Conservation (phyloP, 2,329 filamentous ascomycete genomes). For the Beauveria sp. region DNA sequence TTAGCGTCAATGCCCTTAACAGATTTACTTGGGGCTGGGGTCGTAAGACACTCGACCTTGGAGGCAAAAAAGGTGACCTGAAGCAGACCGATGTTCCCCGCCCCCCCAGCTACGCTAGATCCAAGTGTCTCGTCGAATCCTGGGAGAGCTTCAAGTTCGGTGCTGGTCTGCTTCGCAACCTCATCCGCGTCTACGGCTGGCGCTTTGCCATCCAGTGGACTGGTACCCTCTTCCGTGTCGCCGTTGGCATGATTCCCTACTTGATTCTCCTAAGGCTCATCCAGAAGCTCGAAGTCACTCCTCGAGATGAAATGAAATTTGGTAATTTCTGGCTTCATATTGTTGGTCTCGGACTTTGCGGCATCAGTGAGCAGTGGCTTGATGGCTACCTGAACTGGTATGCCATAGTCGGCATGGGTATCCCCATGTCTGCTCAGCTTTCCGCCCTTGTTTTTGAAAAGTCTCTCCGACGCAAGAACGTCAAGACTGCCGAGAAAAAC, state of each 20-base stretch:
- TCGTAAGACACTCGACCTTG: constrained; percentile 42
- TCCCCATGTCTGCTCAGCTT: constrained; percentile 63
- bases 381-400: constrained; percentile 63
- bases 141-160: constrained; percentile 42
- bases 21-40: constrained; percentile 63
- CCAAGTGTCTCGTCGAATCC: constrained; percentile 39
- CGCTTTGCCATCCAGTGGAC: constrained; percentile 51
- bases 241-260: constrained; percentile 63
- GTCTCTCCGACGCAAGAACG: constrained; percentile 67
- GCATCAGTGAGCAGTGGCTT: constrained; percentile 50
- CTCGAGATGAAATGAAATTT: constrained; percentile 34
- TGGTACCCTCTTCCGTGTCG: constrained; percentile 44
- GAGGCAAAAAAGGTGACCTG: constrained; percentile 50
- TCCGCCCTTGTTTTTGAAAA: constrained; percentile 70
- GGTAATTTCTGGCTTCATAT: constrained; percentile 61
- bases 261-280: constrained; percentile 61
- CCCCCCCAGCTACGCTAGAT: constrained; percentile 47
- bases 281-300: constrained; percentile 51
- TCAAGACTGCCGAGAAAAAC: constrained; percentile 52
- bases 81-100: constrained; percentile 55
- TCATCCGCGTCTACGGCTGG: constrained; percentile 50
- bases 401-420: constrained; percentile 51
- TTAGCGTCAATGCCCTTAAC: constrained; percentile 51
- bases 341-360: constrained; percentile 51
- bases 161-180: constrained; percentile 49